Evolutionary conservation across 1,284 basidiomycete species (phyloP), one percentile per base, ranked within the genome.

Genomic region (Volvariella surrecta): DNA sequence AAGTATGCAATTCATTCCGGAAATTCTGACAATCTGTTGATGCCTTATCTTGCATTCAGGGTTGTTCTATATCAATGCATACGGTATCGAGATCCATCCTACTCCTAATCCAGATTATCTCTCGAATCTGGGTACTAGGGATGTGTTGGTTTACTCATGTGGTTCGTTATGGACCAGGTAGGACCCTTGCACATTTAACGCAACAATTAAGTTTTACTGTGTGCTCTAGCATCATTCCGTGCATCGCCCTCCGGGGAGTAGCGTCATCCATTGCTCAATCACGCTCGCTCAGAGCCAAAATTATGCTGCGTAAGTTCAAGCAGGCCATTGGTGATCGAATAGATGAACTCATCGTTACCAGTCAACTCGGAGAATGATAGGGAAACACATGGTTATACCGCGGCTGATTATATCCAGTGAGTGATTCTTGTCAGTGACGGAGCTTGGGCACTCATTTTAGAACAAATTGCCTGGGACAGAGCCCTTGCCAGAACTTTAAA

Each of bases 141-240:
- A 85, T 50, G 71, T 87, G 1, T 65, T 97, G 22, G 79, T 97
- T 3, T 96, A 95, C 61, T 92, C 89, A 1, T 94, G 90, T 58
- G 92, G 91, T 1, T 94, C 90, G 0, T 65, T 96, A 2, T 97
- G 89, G 89, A 96, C 93, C 19, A 91, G 85, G 86, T 82, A 44
- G 42, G 60, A 48, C 1, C 24, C 13, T 41, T 10, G 9, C 37
- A 21, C 32, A 17, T 45, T 40, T 19, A 45, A 35, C 34, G 39
- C 38, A 45, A 39, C 44, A 39, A 28, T 19, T 42, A 28, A 16
- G 6, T 13, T 48, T 20, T 31, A 35, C 22, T 37, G 34, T 9
- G 34, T 13, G 20, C 11, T 17, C 19, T 49, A 84, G 89, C 53
- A 89, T 98, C 51, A 79, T 96, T 13, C 94, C 95, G 0, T 96